A percentile compares a stretch with the other conserved stretches of the same genome.
phyloP scores from a whole-genome alignment of 1,284 basidiomycete species.

The Flammula alnicola region DNA sequence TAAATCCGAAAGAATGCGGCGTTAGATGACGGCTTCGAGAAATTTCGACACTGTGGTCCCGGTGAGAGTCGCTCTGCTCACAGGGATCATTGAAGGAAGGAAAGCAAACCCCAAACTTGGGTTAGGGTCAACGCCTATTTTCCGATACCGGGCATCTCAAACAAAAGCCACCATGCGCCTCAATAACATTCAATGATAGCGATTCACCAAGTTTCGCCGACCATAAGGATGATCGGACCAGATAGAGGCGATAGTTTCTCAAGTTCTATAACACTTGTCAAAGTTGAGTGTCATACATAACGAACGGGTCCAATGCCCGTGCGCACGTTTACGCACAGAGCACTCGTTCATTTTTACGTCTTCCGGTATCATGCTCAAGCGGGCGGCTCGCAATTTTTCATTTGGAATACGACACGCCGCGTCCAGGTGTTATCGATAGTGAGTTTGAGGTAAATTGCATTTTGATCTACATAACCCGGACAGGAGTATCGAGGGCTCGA shows the following conservation, averaged over 20 bases:
- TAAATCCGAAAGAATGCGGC: slow-evolving; percentile 5
- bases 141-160: neutral
- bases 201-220: no score
- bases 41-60: neutral
- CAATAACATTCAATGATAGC: no score
- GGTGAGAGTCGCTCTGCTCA: neutral
- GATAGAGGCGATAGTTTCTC: no score
- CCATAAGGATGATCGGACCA: no score
- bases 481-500: neutral
- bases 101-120: neutral
- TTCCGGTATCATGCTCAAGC: neutral
- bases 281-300: neutral
- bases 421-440: slow-evolving; percentile 3
- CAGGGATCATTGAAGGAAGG: neutral
- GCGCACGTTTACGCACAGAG: slow-evolving; percentile 15
- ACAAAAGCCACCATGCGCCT: no score
- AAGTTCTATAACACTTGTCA: no score
- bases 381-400: neutral
- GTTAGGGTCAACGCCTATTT: slow-evolving; percentile 9
- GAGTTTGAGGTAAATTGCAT: slow-evolving; percentile 1
- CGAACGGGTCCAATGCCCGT: slow-evolving; percentile 3
- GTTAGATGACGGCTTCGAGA: slow-evolving; percentile 3
- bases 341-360: no score
- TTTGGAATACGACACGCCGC: neutral
- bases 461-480: neutral